Evolutionary conservation across 2,329 filamentous ascomycete genomes (phyloP), one percentile per base, ranked within the genome.

Genomic region (Botrytis fragariae): DNA sequence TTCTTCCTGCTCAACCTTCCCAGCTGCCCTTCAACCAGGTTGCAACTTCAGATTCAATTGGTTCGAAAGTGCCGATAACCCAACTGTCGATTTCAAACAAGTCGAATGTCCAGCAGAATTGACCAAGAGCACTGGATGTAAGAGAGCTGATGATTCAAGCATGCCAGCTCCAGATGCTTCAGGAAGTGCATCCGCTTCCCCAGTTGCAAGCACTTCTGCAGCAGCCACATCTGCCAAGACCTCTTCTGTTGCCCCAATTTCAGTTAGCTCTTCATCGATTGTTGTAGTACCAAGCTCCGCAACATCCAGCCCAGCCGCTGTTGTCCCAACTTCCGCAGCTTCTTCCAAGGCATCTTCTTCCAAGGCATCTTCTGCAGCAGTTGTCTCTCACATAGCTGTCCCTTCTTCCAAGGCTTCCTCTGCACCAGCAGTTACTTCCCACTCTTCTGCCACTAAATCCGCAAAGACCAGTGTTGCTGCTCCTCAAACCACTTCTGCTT

Each of bases 41-140:
- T 88, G 86, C 77, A 81, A 84, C 76, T 88, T 85, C 83, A 84
- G 86, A 70, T 88, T 86, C 75, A 84, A 86, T 77, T 88, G 85
- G 85, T 87, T 87, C 78, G 77, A 83, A 65, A 82, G 82, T 74
- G 83, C 85, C 39, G 84, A 87, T 74, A 87, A 87, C 77, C 85
- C 85, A 7, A 77, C 72, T 9, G 81, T 87, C 51, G 81, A 78
- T 42, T 87, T 84, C 79, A 81, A 83, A 77, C 82, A 85, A 75
- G 85, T 88, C 22, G 79, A 81, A 35, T 88, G 86, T 77, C 86
- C 86, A 0, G 79, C 83, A 35, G 84, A 80, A 25, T 75, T 88
- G 63, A 84, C 83, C 2, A 83, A 81, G 35, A 84, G 83, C 74
- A 83, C 82, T 14, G 83, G 83, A 20, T 87, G 85, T 75, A 76